phyloP scores from a whole-genome alignment of 2,329 filamentous ascomycete genomes.

The Apiospora pterosperma region DNA sequence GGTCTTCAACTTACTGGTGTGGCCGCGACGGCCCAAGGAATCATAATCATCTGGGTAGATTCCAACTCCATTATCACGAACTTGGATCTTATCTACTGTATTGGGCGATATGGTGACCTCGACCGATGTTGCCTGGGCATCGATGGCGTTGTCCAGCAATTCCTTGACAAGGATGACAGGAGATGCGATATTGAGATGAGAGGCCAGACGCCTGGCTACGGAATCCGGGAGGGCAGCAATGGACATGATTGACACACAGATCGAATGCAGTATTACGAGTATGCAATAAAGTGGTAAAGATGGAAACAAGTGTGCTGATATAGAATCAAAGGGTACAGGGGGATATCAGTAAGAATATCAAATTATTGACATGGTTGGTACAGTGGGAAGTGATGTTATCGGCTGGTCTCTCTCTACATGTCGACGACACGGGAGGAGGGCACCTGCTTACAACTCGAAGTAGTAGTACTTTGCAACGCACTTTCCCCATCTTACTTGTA shows the following conservation, averaged over 20 bases:
- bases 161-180: slow-evolving; percentile 68
- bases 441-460: background rate
- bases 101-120: slow-evolving; percentile 63
- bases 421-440: background rate
- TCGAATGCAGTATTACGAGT: background rate
- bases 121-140: slow-evolving; percentile 65
- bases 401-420: background rate
- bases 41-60: slow-evolving; percentile 61
- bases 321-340: background rate
- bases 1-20: slow-evolving; percentile 70
- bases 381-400: background rate
- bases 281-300: background rate
- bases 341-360: background rate
- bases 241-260: slow-evolving; percentile 33
- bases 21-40: slow-evolving; percentile 59
- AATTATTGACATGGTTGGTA: too few species aligned
- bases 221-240: slow-evolving; percentile 47
- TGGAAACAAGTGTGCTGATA: background rate
- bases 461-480: too few species aligned
- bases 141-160: slow-evolving; percentile 73
- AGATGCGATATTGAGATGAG: slow-evolving; percentile 57
- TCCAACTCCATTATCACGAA: slow-evolving; percentile 72
- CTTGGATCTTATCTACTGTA: slow-evolving; percentile 65
- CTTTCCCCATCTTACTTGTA: too few species aligned
- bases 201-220: slow-evolving; percentile 55